Percentiles rank a stretch among this genome's conserved stretches.
phyloP scores from a whole-genome alignment of 2,329 filamentous ascomycete species.

The Cladosporium sp. region DNA sequence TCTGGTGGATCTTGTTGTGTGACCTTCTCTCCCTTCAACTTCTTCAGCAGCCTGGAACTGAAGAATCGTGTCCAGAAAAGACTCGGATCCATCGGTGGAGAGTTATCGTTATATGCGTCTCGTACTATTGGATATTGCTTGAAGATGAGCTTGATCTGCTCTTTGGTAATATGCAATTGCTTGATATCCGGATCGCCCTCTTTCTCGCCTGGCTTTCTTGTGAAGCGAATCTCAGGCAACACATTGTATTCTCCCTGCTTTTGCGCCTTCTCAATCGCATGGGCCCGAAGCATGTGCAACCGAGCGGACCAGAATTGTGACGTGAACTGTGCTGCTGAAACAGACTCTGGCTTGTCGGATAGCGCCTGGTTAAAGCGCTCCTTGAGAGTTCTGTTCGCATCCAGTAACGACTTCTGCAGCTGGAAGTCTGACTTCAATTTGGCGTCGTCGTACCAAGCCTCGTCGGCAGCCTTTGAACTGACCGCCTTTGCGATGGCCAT shows the following conservation, averaged over 20 bases:
- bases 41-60: conserved; percentile 83
- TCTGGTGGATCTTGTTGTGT: conserved; percentile 73
- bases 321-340: conserved; percentile 78
- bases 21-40: conserved; percentile 83
- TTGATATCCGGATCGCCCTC: conserved; percentile 64
- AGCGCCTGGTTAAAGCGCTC: conserved; percentile 85
- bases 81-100: conserved; percentile 61
- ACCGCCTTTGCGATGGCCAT: conserved; percentile 76
- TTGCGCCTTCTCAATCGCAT: conserved; percentile 85
- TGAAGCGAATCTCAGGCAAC: conserved; percentile 72
- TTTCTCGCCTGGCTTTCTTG: conserved; percentile 26
- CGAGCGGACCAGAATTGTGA: conserved; percentile 93
- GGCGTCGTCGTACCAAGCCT: conserved; percentile 75
- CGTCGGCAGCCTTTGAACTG: conserved; percentile 40
- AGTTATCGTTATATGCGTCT: conserved; percentile 87
- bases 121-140: conserved; percentile 88
- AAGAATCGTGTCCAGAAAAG: conserved; percentile 97
- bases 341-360: conserved; percentile 75
- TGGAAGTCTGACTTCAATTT: conserved; percentile 73
- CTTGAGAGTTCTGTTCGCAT: conserved; percentile 66
- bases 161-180: conserved; percentile 79
- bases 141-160: conserved; percentile 92
- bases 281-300: conserved; percentile 77
- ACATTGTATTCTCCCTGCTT: conserved; percentile 91
- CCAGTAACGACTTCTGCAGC: conserved; percentile 83